phyloP scores from a whole-genome alignment of 148 eudicot genomes.

The Fagopyrum esculentum region DNA sequence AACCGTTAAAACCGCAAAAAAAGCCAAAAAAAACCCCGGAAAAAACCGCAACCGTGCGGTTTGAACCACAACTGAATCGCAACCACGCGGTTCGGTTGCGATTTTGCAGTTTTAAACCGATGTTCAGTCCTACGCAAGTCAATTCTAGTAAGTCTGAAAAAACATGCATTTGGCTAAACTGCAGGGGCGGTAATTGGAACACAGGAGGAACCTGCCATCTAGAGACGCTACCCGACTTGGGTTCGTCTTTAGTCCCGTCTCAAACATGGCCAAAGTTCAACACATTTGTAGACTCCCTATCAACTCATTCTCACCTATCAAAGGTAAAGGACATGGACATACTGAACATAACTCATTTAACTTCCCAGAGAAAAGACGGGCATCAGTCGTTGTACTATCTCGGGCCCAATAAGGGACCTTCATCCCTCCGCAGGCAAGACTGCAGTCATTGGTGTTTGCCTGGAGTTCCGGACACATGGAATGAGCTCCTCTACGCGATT shows the following conservation, averaged over 20 bases:
- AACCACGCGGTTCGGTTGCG: too few relatives aligned
- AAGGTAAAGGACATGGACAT: conserved; percentile 25
- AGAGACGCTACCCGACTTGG: conserved; percentile 78
- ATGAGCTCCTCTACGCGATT: conserved; percentile 72
- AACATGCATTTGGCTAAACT: too few relatives aligned
- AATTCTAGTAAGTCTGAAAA: too few relatives aligned
- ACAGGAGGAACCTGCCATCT: conserved; percentile 77
- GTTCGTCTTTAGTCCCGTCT: conserved; percentile 40
- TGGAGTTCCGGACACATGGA: conserved; percentile 93
- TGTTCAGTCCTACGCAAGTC: neutral
- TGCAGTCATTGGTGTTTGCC: conserved; percentile 99
- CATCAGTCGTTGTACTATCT: conserved; percentile 74
- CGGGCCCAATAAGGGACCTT: conserved; percentile 46
- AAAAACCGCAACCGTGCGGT: too few relatives aligned
- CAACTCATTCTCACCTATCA: conserved; percentile 21
- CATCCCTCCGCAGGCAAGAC: conserved; percentile 65
- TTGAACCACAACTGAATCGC: too few relatives aligned
- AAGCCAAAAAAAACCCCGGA: too few relatives aligned
- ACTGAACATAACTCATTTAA: conserved; percentile 60
- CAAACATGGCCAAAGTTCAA: conserved; percentile 51
- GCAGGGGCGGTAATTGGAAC: conserved; percentile 90
- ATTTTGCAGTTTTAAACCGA: too few relatives aligned
- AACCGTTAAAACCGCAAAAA: too few relatives aligned
- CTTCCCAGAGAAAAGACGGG: conserved; percentile 78
- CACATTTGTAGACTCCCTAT: conserved; percentile 39